Conservation (phyloP, 2,329 filamentous ascomycete genomes). For the Talaromyces sp. region DNA sequence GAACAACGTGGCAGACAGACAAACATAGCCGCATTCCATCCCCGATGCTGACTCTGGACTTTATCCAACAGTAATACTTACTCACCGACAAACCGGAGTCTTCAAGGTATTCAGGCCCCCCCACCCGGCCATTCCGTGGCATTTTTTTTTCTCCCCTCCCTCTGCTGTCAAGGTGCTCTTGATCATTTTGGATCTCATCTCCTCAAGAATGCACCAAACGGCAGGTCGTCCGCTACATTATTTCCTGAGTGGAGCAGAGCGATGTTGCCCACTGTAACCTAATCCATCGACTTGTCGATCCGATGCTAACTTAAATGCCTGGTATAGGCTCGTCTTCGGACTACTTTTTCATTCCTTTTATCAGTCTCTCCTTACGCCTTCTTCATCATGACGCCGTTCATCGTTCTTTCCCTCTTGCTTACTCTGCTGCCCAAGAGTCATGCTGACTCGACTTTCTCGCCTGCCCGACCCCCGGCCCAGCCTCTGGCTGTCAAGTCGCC, state of each 20-base stretch:
- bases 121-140: background rate
- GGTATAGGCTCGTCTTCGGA: background rate
- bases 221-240: background rate
- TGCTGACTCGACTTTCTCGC: conserved; percentile 53
- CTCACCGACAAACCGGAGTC: background rate
- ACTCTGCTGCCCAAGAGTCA: conserved; percentile 17
- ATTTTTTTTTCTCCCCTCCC: background rate
- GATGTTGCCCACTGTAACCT: background rate
- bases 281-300: background rate
- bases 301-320: background rate
- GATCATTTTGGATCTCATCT: background rate
- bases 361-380: background rate
- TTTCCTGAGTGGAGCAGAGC: background rate
- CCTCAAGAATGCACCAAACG: background rate
- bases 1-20: background rate
- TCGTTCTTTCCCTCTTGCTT: conserved; percentile 19
- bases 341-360: background rate
- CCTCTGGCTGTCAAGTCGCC: conserved; percentile 70
- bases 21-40: background rate
- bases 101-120: background rate
- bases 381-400: conserved; percentile 24
- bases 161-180: background rate
- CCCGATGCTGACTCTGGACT: background rate
- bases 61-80: background rate
- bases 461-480: conserved; percentile 61